Evolutionary conservation across 345 rosid species (phyloP).

Genomic region (Brassica incana): DNA sequence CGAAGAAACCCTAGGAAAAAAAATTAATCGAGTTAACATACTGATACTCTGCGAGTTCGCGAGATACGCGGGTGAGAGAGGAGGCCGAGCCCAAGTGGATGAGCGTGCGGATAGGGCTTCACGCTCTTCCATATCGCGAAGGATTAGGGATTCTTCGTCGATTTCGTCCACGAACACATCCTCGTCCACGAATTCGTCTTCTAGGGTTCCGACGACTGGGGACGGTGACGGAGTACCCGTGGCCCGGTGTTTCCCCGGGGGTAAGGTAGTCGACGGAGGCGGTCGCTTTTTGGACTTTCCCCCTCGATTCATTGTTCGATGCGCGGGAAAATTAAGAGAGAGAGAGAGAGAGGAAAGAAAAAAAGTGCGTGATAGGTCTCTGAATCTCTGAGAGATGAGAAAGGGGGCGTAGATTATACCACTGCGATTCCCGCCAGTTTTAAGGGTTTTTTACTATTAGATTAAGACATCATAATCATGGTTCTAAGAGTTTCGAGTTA

Average conservation of each 20-base stretch:
- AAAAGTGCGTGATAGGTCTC: neutral
- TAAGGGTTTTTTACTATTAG: slow-evolving; percentile 17
- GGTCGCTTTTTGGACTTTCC: slow-evolving; percentile 66
- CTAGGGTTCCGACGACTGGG: slow-evolving; percentile 37
- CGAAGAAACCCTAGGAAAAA: slow-evolving; percentile 7
- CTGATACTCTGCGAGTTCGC: slow-evolving; percentile 62
- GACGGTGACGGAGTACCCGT: slow-evolving; percentile 39
- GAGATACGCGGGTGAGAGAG: slow-evolving; percentile 53
- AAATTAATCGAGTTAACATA: slow-evolving; percentile 2
- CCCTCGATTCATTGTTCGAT: slow-evolving; percentile 46
- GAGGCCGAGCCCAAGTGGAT: slow-evolving; percentile 77
- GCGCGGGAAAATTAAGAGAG: slow-evolving; percentile 3
- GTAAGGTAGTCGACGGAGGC: slow-evolving; percentile 47
- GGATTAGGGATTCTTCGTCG: slow-evolving; percentile 70
- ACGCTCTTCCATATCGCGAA: slow-evolving; percentile 73
- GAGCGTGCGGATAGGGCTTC: slow-evolving; percentile 63
- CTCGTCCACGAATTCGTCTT: slow-evolving; percentile 83
- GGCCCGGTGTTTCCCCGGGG: slow-evolving; percentile 57
- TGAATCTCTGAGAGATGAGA: neutral
- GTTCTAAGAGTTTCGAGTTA: too few relatives aligned
- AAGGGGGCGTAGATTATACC: neutral
- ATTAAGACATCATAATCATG: neutral
- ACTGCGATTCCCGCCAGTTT: slow-evolving; percentile 21
- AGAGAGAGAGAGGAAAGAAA: neutral
- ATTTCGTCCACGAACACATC: slow-evolving; percentile 82